Base-by-base conservation (phyloP, 2,329 filamentous ascomycete genomes). In the Pseudocercospora ulei region DNA sequence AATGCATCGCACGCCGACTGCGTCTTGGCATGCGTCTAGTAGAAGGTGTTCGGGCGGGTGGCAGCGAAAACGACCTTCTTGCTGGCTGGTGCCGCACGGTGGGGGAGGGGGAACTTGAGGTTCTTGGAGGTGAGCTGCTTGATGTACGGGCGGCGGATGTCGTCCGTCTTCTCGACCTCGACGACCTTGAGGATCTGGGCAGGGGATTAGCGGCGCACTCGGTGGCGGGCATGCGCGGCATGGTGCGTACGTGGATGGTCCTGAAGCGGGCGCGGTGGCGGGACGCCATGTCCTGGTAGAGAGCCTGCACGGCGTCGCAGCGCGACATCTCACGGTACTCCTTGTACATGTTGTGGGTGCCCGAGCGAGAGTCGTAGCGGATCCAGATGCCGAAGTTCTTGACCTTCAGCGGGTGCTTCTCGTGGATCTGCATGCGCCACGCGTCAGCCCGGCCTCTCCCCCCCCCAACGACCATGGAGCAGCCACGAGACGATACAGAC, bases 271-370 rank as follows among this genome's bases (percentile, higher is more conserved):
- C 81, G 66, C 84, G 86, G 80, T 98, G 90, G 68, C 90, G 85
- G 69, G 92, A 88, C 59, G 90, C 86, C 90, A 98, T 96, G 75
- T 98, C 90, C 72, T 90, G 83, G 82, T 98, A 98, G 66, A 98
- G 79, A 58, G 88, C 72, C 72, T 96, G 83, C 63, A 96, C 88
- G 56, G 90, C 90, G 58, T 90, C 88, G 63, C 81, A 83, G 70
- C 90, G 78, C 66, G 83, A 88, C 78, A 96, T 83, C 78, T 96
- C 90, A 67, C 90, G 84, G 82, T 95, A 96, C 81, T 98, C 90
- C 81, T 96, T 96, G 85, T 98, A 98, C 90, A 98, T 98, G 82
- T 98, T 98, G 86, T 98, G 90, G 62, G 90, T 98, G 62, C 90
- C 90, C 62, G 90, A 96, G 71, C 90, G 88, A 51, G 92, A 98